Evolutionary conservation across 2,329 filamentous ascomycete genomes (phyloP).

Genomic region (Epichloe hybrida): DNA sequence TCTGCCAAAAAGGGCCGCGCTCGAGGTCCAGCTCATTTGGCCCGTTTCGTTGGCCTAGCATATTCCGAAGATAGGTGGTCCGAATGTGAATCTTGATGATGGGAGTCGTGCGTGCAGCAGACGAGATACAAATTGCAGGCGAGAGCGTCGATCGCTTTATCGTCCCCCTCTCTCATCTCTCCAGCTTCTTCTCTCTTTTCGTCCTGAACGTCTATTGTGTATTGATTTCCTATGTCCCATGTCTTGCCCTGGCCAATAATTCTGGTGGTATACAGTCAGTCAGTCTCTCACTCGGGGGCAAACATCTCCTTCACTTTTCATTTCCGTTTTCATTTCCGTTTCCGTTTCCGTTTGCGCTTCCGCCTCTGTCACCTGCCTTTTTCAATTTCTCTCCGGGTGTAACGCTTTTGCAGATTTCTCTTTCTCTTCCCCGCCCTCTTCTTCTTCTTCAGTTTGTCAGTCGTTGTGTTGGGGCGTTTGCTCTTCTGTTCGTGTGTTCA

Average conservation of each 20-base stretch:
- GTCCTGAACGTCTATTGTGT: not conserved
- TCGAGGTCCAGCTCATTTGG: not conserved
- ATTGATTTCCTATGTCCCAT: not conserved
- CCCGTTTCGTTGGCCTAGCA: not conserved
- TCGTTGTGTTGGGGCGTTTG: not conserved
- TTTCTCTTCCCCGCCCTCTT: not conserved
- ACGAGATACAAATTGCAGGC: constrained; percentile 1
- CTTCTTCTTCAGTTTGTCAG: not conserved
- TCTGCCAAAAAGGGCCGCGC: not conserved
- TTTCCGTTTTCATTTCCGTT: not conserved
- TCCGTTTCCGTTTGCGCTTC: not conserved
- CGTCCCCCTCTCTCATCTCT: not conserved
- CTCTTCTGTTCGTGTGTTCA: not conserved
- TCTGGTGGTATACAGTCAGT: not conserved
- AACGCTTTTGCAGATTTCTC: not conserved
- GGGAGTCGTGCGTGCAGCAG: not conserved
- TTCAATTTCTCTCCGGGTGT: not conserved
- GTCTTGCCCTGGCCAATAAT: not conserved
- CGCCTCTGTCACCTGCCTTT: not conserved
- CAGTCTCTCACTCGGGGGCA: not conserved
- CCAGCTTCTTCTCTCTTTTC: not conserved
- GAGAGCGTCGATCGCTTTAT: constrained; percentile 2
- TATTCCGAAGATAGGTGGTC: not conserved
- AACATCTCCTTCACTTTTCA: not conserved
- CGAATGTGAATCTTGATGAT: not conserved